Conservation (phyloP, 352 stramenopile species). For the Globisporangium canariense region DNA sequence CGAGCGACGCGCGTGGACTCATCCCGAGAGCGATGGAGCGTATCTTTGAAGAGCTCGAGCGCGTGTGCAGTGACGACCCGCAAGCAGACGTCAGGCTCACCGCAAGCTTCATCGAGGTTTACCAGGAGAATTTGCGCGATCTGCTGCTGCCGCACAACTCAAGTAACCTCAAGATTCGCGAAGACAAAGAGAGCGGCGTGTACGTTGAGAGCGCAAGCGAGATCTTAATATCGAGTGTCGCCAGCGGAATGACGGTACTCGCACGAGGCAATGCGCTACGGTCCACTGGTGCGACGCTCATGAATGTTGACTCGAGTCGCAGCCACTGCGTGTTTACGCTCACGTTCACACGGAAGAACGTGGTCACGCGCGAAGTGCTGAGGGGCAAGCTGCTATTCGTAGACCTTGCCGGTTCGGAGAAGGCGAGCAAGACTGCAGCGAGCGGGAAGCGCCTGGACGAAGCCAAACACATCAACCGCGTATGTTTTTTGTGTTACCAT, state of each 20-base stretch:
- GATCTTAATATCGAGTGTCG: constrained; percentile 28
- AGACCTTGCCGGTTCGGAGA: constrained; percentile 71
- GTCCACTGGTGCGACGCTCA: constrained; percentile 39
- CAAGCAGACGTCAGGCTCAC: constrained; percentile 35
- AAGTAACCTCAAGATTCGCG: constrained; percentile 35
- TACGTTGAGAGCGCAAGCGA: constrained; percentile 53
- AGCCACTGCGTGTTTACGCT: constrained; percentile 72
- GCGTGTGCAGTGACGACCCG: constrained; percentile 3
- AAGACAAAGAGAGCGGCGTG: constrained; percentile 33
- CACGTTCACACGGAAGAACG: constrained; percentile 32
- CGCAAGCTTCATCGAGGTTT: constrained; percentile 66
- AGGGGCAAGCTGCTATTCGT: constrained; percentile 49
- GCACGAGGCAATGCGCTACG: constrained; percentile 34
- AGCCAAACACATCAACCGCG: constrained; percentile 73
- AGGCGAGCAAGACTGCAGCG: constrained; percentile 45
- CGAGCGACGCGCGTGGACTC: constrained; percentile 26
- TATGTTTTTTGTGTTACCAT: constrained; percentile 11
- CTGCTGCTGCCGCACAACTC: constrained; percentile 40
- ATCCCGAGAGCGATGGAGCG: constrained; percentile 37
- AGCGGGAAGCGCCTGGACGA: constrained; percentile 59
- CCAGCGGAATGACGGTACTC: constrained; percentile 31
- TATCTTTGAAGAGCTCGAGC: constrained; percentile 26
- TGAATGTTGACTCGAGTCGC: constrained; percentile 66
- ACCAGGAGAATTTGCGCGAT: constrained; percentile 63
- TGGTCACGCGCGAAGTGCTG: background rate